These are phyloP conservation scores for Trichoderma asperellum DNA, from an alignment of 2,329 filamentous ascomycete species.

Conservation along the genomic window DNA sequence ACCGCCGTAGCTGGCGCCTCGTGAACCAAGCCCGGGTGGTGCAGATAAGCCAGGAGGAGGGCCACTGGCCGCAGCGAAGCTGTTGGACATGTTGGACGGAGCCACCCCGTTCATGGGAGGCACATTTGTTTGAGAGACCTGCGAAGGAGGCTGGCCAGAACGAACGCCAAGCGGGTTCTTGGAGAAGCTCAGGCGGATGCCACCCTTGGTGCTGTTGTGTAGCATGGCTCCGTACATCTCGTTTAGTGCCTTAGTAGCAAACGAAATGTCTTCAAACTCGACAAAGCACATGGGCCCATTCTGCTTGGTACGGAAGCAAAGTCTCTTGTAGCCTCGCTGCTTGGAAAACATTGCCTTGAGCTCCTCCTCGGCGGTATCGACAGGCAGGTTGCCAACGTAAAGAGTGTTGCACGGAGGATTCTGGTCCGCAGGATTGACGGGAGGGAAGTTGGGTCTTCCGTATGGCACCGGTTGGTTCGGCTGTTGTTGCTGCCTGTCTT, in stretches of 20 bases:
- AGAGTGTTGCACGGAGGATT: slow-evolving; percentile 98
- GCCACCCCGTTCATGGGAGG: slow-evolving; percentile 64
- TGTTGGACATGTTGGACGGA: slow-evolving; percentile 53
- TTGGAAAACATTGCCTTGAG: slow-evolving; percentile 92
- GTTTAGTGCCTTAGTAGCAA: slow-evolving; percentile 86
- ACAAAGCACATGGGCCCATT: slow-evolving; percentile 99
- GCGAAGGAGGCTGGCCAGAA: slow-evolving; percentile 63
- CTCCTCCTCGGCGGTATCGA: slow-evolving; percentile 93
- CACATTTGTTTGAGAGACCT: slow-evolving; percentile 47
- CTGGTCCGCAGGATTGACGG: slow-evolving; percentile 91
- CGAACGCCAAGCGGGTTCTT: slow-evolving; percentile 96
- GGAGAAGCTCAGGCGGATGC: slow-evolving; percentile 93
- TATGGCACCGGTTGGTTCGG: slow-evolving; percentile 49
- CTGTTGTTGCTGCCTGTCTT: slow-evolving; percentile 36
- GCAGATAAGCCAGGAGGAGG: slow-evolving; percentile 81
- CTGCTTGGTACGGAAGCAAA: slow-evolving; percentile 92
- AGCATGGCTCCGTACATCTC: slow-evolving; percentile 86
- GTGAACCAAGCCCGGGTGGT: slow-evolving; percentile 68
- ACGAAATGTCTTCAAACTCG: slow-evolving; percentile 92
- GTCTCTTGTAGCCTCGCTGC: slow-evolving; percentile 90
- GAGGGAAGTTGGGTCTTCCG: slow-evolving; percentile 70
- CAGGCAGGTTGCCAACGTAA: slow-evolving; percentile 94
- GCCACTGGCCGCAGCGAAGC: slow-evolving; percentile 70
- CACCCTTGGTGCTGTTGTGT: slow-evolving; percentile 91
- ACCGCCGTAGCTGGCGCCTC: slow-evolving; percentile 36